These are phyloP conservation scores for Cytospora piceae DNA, from an alignment of 2,329 filamentous ascomycete species.

Conservation along the genomic window DNA sequence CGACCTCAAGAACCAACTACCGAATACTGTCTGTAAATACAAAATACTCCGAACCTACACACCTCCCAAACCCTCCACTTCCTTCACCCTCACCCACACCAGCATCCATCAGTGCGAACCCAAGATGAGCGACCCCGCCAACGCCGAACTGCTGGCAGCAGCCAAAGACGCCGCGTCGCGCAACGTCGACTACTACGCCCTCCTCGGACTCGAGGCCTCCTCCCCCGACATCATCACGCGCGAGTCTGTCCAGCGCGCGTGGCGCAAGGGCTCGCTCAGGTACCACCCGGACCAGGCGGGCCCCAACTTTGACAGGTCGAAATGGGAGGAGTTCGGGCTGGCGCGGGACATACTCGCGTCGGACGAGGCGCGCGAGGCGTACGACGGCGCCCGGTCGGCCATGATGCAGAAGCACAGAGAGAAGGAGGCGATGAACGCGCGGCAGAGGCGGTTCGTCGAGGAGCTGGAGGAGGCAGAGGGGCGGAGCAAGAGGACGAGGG, in stretches of 20 bases:
- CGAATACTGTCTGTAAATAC: neutral
- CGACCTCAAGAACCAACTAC: neutral
- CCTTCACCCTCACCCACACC: neutral
- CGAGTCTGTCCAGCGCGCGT: constrained; percentile 71
- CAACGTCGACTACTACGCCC: constrained; percentile 75
- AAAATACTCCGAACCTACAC: neutral
- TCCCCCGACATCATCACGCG: constrained; percentile 60
- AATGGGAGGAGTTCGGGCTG: constrained; percentile 83
- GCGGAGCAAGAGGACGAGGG: constrained; percentile 63
- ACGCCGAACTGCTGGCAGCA: constrained; percentile 53
- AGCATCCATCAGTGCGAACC: neutral
- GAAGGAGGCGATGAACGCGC: constrained; percentile 72
- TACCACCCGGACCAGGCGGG: constrained; percentile 93
- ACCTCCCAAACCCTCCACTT: neutral
- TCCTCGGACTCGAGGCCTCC: constrained; percentile 67
- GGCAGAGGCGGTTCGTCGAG: constrained; percentile 77
- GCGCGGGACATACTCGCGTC: constrained; percentile 85
- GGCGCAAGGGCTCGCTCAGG: constrained; percentile 82
- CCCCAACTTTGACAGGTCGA: constrained; percentile 72
- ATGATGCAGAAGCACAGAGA: constrained; percentile 70
- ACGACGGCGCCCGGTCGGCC: constrained; percentile 77
- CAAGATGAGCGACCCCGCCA: constrained; percentile 35
- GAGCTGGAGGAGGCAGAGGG: constrained; percentile 81
- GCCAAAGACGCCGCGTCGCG: constrained; percentile 63
- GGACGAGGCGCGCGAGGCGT: constrained; percentile 69